phyloP scores from a whole-genome alignment of 2,329 filamentous ascomycete genomes.

The Cladosporium sp. region DNA sequence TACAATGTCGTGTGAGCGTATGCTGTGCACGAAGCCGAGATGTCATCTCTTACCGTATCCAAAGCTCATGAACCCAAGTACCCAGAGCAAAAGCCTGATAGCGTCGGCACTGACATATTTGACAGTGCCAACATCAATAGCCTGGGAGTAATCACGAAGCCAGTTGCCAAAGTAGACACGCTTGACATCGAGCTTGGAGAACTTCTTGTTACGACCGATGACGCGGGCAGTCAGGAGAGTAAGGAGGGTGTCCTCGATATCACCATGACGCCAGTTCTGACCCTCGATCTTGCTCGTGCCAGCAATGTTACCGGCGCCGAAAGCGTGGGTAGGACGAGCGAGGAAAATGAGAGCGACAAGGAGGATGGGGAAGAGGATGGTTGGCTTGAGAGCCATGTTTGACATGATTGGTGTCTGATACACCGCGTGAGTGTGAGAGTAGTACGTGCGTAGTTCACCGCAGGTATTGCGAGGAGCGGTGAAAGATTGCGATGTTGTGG shows the following conservation, averaged over 20 bases:
- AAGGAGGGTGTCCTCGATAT: conserved; percentile 54
- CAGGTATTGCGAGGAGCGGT: neutral
- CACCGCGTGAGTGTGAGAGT: neutral
- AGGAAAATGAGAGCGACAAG: conserved; percentile 32
- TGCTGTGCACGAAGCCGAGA: neutral
- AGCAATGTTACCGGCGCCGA: conserved; percentile 51
- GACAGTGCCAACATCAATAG: conserved; percentile 56
- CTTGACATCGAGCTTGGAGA: conserved; percentile 68
- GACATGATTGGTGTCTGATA: conserved; percentile 7
- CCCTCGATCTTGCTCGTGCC: conserved; percentile 46
- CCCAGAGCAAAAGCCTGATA: conserved; percentile 57
- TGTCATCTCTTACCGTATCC: conserved; percentile 44
- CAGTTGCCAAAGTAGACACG: conserved; percentile 45
- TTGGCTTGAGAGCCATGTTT: conserved; percentile 12
- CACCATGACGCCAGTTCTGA: conserved; percentile 54
- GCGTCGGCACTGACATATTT: conserved; percentile 56
- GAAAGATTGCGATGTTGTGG: neutral
- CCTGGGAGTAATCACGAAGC: conserved; percentile 54
- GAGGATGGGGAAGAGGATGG: conserved; percentile 26
- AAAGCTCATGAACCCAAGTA: conserved; percentile 58
- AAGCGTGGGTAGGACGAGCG: conserved; percentile 36
- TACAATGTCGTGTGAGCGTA: neutral
- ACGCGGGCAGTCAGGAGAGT: conserved; percentile 43
- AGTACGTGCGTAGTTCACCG: neutral
- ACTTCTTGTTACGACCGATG: conserved; percentile 66